Conservation (phyloP, 208 protist species). For the Wallacemonas collosoma region DNA sequence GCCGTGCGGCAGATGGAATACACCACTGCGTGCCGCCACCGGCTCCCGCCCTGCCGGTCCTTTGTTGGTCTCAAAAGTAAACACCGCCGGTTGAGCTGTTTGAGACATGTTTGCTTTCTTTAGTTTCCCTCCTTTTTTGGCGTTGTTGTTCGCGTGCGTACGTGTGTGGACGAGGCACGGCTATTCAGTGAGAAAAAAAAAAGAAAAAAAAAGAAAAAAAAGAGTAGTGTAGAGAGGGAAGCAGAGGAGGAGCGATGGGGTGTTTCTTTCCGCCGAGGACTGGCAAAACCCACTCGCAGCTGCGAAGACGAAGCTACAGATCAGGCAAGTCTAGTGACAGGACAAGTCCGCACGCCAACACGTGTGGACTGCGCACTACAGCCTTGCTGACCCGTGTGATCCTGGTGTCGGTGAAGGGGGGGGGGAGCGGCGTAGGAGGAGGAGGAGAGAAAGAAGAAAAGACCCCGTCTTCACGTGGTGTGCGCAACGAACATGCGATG, state of each 20-base stretch:
- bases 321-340: too few relatives aligned
- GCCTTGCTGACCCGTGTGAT: too few relatives aligned
- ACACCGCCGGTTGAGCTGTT: slow-evolving; percentile 27
- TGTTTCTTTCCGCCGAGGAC: background rate
- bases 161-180: background rate
- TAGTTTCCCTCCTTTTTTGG: background rate
- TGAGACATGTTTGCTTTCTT: background rate
- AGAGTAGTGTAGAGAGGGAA: background rate
- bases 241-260: background rate
- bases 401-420: too few relatives aligned
- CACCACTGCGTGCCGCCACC: slow-evolving; percentile 69
- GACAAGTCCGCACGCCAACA: too few relatives aligned
- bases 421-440: too few relatives aligned
- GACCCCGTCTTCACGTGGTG: too few relatives aligned
- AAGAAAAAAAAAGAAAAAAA: background rate
- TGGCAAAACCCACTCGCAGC: background rate
- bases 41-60: slow-evolving; percentile 48
- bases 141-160: background rate
- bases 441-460: too few relatives aligned
- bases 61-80: slow-evolving; percentile 68
- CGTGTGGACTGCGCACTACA: too few relatives aligned
- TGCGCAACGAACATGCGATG: too few relatives aligned
- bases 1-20: slow-evolving; percentile 91
- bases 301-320: too few relatives aligned
- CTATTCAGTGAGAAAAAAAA: background rate